Evolutionary conservation across 805 yeast species (phyloP), one percentile per base, ranked within the genome.

Genomic region (Hanseniaspora valbyensis): DNA sequence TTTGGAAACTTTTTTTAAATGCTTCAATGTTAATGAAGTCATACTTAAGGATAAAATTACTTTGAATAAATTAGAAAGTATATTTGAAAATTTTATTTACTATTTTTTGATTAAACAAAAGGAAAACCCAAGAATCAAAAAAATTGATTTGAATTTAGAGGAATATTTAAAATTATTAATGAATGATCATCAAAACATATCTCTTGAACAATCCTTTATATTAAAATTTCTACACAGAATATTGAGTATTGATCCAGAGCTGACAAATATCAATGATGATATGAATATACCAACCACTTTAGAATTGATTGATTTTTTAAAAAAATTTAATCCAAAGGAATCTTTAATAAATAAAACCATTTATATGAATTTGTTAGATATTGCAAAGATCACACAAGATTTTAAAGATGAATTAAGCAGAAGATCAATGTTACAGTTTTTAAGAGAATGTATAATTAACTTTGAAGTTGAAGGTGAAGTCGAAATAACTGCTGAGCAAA

Each of bases 341-440:
- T 39, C 44, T 33, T 2, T 30, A 14, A 18, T 19, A 2, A 34
- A 29, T 7, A 42, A 40, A 33, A n/a, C 41, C 3, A 33, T 48
- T 14, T 48, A 21, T 32, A 38, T 48, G 51, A 32, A 40, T 21
- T 26, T 48, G 19, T 25, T 48, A 28, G 44, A 48, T 21, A 26
- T 40, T 25, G 33, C 51, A 12, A 33, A 32, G 19, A 16, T 24
- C 3, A 40, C 41, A 1, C 51, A 48, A 33, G 94, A 83, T 61
- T 81, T 76, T 58, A 77, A 80, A 54, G 94, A 83, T 62, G 88
- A 83, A 60, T 73, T 79, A 41, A 90, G 92, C 14, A 72, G 90
- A 54, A 70, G 86, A 60, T 73, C 73, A 52, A 73, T 81, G 70
- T 66, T 80, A 42, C 67, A 66, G 29, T 65, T 73, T 16, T 59